Percentiles rank a stretch among this genome's conserved stretches.
Conservation (phyloP, 2,329 filamentous ascomycete genomes). For the Orbilia quercus region DNA sequence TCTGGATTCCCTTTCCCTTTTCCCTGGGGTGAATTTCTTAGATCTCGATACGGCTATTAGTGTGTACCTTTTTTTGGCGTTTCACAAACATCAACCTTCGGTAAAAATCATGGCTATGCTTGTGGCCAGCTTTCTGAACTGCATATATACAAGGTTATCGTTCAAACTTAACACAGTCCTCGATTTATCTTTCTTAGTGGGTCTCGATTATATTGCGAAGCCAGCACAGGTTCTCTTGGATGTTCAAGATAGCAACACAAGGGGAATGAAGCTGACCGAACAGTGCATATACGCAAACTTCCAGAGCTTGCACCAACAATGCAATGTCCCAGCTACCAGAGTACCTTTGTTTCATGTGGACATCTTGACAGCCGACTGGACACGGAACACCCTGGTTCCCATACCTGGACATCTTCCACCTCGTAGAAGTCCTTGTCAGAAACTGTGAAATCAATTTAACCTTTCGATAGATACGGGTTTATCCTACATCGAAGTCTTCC, state of each 20-base stretch:
- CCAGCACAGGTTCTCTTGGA: background rate
- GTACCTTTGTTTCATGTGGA: constrained; percentile 35
- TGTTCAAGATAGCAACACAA: constrained; percentile 46
- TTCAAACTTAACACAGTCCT: constrained; percentile 1
- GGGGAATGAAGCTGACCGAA: constrained; percentile 6
- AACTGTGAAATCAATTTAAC: constrained; percentile 25
- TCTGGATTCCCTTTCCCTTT: background rate
- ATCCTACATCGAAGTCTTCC: constrained; percentile 33
- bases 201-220: background rate
- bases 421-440: constrained; percentile 2
- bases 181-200: background rate
- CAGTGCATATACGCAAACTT: constrained; percentile 16
- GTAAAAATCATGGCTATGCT: constrained; percentile 48
- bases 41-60: constrained; percentile 23
- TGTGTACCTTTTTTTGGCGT: constrained; percentile 47
- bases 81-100: constrained; percentile 17
- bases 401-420: background rate
- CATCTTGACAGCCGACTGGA: constrained; percentile 22
- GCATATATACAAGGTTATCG: background rate
- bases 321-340: constrained; percentile 35
- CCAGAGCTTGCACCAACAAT: background rate
- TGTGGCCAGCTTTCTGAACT: background rate
- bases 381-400: constrained; percentile 8
- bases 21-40: constrained; percentile 6
- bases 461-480: constrained; percentile 30